Percentiles rank a stretch among this genome's conserved stretches.
These are phyloP conservation scores for Nicotiana rustica DNA, from an alignment of 305 asterid genomes.

Conservation along the genomic window DNA sequence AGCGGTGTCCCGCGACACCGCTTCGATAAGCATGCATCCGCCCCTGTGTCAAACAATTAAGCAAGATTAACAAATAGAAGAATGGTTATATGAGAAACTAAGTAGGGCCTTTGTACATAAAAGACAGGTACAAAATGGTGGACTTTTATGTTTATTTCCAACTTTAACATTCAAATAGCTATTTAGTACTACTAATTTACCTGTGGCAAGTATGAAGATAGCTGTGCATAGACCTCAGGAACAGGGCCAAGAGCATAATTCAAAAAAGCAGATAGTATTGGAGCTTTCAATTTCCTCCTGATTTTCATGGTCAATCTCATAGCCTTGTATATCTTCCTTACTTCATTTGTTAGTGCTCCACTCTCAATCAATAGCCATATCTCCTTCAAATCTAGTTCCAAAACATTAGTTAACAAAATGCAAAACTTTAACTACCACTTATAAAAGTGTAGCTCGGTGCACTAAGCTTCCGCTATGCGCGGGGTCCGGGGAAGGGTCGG, in stretches of 20 bases:
- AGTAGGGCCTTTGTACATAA: background rate
- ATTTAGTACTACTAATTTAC: slow-evolving; percentile 43
- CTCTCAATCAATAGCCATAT: slow-evolving; percentile 46
- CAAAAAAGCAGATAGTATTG: slow-evolving; percentile 71
- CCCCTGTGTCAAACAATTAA: no score
- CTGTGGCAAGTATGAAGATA: slow-evolving; percentile 73
- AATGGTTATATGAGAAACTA: background rate
- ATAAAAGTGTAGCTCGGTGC: no score
- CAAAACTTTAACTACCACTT: background rate
- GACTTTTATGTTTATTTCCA: background rate
- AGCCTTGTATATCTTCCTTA: slow-evolving; percentile 40
- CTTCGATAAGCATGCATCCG: no score
- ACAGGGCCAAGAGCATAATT: slow-evolving; percentile 67
- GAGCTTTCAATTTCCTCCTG: slow-evolving; percentile 64
- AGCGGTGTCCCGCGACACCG: no score
- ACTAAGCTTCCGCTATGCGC: no score
- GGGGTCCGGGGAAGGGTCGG: no score
- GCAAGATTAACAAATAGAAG: background rate
- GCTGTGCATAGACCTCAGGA: slow-evolving; percentile 71
- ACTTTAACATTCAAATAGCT: background rate
- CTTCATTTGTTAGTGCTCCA: slow-evolving; percentile 44
- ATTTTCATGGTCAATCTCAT: slow-evolving; percentile 40
- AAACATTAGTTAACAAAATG: background rate
- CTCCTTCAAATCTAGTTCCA: slow-evolving; percentile 42
- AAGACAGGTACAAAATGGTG: background rate